A percentile compares a stretch with the other conserved stretches of the same genome.
Conservation (phyloP, 2,329 filamentous ascomycete species). For the Talaromyces sp. region DNA sequence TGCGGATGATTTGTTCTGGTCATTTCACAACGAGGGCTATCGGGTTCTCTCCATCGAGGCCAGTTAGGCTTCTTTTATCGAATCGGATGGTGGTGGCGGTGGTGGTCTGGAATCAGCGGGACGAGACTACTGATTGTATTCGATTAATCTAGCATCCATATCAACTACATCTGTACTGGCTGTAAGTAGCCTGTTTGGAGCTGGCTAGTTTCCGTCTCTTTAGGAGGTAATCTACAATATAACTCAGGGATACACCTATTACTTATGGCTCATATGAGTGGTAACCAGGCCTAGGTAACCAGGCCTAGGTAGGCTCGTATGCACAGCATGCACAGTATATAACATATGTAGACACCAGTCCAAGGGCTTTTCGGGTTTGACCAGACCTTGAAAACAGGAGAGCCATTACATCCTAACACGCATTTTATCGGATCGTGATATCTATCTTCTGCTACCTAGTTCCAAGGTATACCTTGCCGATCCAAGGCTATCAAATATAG, state of each 20-base stretch:
- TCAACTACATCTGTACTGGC: not conserved
- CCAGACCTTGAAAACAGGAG: too few species aligned
- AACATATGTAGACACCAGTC: too few species aligned
- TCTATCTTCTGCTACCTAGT: too few species aligned
- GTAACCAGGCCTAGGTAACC: not conserved
- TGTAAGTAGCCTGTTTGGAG: not conserved
- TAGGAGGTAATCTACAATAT: constrained; percentile 4
- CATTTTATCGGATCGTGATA: too few species aligned
- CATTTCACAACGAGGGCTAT: not conserved
- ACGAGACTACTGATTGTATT: not conserved
- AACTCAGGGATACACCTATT: not conserved
- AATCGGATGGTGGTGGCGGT: not conserved
- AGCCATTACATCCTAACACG: too few species aligned
- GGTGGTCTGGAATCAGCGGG: not conserved
- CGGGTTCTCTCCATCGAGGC: not conserved
- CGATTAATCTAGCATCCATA: constrained; percentile 7
- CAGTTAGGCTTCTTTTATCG: not conserved
- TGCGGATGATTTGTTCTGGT: not conserved
- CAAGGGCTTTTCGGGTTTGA: too few species aligned
- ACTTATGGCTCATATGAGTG: not conserved
- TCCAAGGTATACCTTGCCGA: too few species aligned
- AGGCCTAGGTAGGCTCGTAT: not conserved
- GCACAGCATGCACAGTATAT: not conserved
- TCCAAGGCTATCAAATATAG: too few species aligned
- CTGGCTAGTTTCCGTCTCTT: not conserved